phyloP scores from a whole-genome alignment of 331 rosid genomes.

The Quercus tomentella region DNA sequence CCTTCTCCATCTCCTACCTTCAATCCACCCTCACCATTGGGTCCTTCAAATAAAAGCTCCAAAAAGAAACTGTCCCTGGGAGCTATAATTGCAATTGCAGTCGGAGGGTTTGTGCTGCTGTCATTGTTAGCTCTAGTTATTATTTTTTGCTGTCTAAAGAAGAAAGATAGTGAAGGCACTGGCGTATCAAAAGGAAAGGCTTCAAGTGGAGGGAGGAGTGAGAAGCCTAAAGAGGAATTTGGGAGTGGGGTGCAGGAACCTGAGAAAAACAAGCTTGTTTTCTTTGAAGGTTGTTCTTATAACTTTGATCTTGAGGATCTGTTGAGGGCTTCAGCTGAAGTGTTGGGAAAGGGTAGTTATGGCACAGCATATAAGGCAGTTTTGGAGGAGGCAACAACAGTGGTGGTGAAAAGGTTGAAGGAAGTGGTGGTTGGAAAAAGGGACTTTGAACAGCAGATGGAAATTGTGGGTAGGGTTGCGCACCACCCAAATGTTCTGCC shows the following conservation, averaged over 20 bases:
- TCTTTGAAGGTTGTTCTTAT: constrained; percentile 85
- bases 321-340: constrained; percentile 97
- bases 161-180: constrained; percentile 33
- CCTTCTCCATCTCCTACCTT: constrained; percentile 46
- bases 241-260: constrained; percentile 96
- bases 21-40: constrained; percentile 30
- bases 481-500: constrained; percentile 76
- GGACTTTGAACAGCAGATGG: constrained; percentile 93
- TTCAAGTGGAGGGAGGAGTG: constrained; percentile 57
- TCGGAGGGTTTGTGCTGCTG: constrained; percentile 60
- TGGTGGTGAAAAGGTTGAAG: constrained; percentile 93
- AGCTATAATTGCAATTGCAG: constrained; percentile 74
- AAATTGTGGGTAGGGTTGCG: constrained; percentile 69
- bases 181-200: constrained; percentile 53
- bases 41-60: constrained; percentile 31
- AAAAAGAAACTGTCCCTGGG: constrained; percentile 54
- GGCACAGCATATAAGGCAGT: constrained; percentile 98
- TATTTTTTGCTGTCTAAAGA: constrained; percentile 56
- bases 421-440: constrained; percentile 91
- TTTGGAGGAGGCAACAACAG: constrained; percentile 88
- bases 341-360: constrained; percentile 90
- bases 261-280: constrained; percentile 88
- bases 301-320: constrained; percentile 95
- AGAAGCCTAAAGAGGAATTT: constrained; percentile 88
- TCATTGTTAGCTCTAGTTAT: constrained; percentile 46